phyloP scores from a whole-genome alignment of 1,284 basidiomycete species.

The Nidula niveotomentosa region DNA sequence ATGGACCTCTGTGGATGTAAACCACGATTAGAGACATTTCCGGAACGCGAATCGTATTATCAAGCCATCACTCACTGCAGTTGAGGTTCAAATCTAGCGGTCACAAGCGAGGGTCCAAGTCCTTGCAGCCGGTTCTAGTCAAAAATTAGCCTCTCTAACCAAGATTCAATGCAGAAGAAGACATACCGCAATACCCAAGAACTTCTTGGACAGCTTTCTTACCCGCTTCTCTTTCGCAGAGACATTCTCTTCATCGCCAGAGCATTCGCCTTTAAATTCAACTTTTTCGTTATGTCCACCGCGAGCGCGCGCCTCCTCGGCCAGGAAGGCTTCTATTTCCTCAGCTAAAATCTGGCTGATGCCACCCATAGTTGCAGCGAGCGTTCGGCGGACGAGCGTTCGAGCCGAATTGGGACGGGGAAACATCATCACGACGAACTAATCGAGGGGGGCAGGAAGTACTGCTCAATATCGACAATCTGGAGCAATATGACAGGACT shows the following conservation, averaged over 20 bases:
- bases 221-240: conserved; percentile 24
- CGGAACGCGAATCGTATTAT: no score
- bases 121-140: conserved; percentile 30
- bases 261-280: conserved; percentile 13
- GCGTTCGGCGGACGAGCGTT: conserved; percentile 35
- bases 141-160: background rate
- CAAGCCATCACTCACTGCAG: conserved; percentile 25
- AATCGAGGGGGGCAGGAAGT: background rate
- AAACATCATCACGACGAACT: conserved; percentile 44
- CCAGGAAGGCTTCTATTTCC: conserved; percentile 39
- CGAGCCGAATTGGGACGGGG: conserved; percentile 38
- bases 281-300: conserved; percentile 24
- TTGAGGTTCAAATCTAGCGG: conserved; percentile 37
- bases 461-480: no score
- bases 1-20: conserved; percentile 26
- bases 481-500: conserved; percentile 6
- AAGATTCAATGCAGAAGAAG: background rate
- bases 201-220: conserved; percentile 30
- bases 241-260: conserved; percentile 4
- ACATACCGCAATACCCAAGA: background rate
- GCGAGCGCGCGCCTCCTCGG: conserved; percentile 32
- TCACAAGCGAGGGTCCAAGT: conserved; percentile 31
- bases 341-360: conserved; percentile 33
- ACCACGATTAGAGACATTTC: no score
- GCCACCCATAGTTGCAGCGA: conserved; percentile 31